Percentiles rank a stretch among this genome's conserved stretches.
Evolutionary conservation across 2,329 filamentous ascomycete genomes (phyloP).

Genomic region (Fusarium tupiense): DNA sequence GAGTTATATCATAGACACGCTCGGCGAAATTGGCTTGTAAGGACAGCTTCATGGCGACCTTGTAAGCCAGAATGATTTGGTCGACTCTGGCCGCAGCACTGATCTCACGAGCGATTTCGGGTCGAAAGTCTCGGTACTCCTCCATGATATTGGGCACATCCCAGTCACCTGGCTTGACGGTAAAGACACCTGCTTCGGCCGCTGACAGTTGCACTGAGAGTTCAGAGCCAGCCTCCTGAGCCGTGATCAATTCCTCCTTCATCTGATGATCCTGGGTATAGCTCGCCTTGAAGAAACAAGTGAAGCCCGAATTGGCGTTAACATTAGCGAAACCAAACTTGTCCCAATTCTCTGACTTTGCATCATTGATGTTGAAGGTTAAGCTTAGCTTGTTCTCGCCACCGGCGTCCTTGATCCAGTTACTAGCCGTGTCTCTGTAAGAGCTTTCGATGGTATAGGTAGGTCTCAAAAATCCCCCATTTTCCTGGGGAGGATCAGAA

Average conservation of each 20-base stretch:
- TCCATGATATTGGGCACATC: not conserved
- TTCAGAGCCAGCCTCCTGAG: not conserved
- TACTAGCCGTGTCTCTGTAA: not conserved
- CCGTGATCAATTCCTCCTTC: not conserved
- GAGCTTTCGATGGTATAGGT: not conserved
- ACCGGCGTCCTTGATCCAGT: rapidly evolving
- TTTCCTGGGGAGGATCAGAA: not conserved
- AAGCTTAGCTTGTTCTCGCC: not conserved
- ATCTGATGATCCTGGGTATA: rapidly evolving
- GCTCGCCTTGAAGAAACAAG: not conserved
- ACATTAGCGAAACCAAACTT: not conserved
- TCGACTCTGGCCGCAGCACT: not conserved
- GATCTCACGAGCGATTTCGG: rapidly evolving
- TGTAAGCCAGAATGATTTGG: not conserved
- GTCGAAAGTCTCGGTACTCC: rapidly evolving
- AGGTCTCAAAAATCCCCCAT: rapidly evolving
- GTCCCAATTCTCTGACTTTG: not conserved
- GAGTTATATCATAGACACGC: not conserved
- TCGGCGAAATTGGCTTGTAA: rapidly evolving
- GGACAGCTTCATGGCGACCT: not conserved
- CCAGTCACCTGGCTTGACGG: not conserved
- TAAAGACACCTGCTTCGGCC: not conserved
- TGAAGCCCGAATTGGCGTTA: not conserved
- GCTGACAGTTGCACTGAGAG: not conserved
- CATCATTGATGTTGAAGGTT: not conserved